Evolutionary conservation across 2,329 filamentous ascomycete genomes (phyloP), one percentile per base, ranked within the genome.

Genomic region (Penicillium sp.): DNA sequence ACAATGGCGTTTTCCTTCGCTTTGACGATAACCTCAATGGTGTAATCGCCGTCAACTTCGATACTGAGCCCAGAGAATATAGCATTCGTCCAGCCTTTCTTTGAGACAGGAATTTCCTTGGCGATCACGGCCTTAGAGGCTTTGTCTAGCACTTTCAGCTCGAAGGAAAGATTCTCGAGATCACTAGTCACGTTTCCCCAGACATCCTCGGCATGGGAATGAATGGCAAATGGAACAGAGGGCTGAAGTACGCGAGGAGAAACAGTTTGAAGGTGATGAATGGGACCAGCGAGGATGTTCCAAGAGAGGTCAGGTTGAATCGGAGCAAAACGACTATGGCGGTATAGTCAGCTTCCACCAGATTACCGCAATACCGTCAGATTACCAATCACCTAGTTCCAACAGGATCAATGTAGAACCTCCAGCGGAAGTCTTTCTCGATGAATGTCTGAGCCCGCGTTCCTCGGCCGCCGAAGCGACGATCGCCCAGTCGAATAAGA

Each of bases 321-420:
- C 5, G 45, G 48, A 6, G 52, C 52, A 35, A 54, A 54, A 3
- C 48, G 52, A 18, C 48, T 53, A n/a, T 9, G 28, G n/a, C n/a
- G n/a, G n/a, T n/a, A n/a, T n/a, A n/a, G n/a, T n/a, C n/a, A n/a
- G n/a, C n/a, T n/a, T n/a, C n/a, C n/a, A n/a, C n/a, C n/a, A n/a
- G n/a, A n/a, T n/a, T n/a, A n/a, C n/a, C n/a, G n/a, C n/a, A 12
- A 32, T 1, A n/a, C 13, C 6, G 23, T 28, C 25, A 24, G 18
- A 9, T 6, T 33, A n/a, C 20, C 28, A 51, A 47, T 51, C 42
- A 54, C 52, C 47, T 50, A 9, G 48, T 54, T 25, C 52, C 52
- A 32, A 54, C 46, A 28, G 52, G 52, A 44, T 54, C 52, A 37
- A 49, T 49, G 18, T 51, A 54, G 13, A 54, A 49, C 18, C 48